Evolutionary conservation across 2,329 filamentous ascomycete species (phyloP).

Genomic region (Periconia macrospinosa): DNA sequence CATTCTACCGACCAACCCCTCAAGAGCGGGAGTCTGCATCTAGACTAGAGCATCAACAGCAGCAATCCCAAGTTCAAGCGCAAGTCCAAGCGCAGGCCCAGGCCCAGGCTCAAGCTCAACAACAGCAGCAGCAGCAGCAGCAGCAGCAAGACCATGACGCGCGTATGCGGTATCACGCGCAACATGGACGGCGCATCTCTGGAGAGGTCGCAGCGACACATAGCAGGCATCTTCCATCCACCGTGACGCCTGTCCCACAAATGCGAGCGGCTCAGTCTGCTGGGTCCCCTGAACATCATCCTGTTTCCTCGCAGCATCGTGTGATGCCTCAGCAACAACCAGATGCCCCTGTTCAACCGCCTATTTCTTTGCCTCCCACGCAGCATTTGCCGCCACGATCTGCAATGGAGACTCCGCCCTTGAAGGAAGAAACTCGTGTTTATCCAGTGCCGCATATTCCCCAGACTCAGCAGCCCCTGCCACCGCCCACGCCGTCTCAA

Average conservation of each 20-base stretch:
- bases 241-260: conserved; percentile 23
- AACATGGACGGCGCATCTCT: conserved; percentile 35
- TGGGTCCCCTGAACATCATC: conserved; percentile 35
- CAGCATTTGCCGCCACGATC: conserved; percentile 28
- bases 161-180: conserved; percentile 24
- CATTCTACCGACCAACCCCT: conserved; percentile 26
- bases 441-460: conserved; percentile 22
- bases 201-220: conserved; percentile 30
- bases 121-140: neutral
- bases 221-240: conserved; percentile 26
- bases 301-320: conserved; percentile 32
- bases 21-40: conserved; percentile 29
- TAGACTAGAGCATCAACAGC: conserved; percentile 18
- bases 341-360: conserved; percentile 24
- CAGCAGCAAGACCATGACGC: conserved; percentile 34
- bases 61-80: neutral
- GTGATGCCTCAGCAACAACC: conserved; percentile 23
- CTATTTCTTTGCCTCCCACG: conserved; percentile 15
- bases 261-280: conserved; percentile 27
- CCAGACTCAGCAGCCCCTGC: conserved; percentile 21
- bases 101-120: no score
- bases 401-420: conserved; percentile 31
- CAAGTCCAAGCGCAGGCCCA: no score
- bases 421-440: conserved; percentile 38
- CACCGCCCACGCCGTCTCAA: conserved; percentile 22